These are phyloP conservation scores for Coemansia sp. DNA, from an alignment of 192 early-diverging fungal species.

Conservation along the genomic window DNA sequence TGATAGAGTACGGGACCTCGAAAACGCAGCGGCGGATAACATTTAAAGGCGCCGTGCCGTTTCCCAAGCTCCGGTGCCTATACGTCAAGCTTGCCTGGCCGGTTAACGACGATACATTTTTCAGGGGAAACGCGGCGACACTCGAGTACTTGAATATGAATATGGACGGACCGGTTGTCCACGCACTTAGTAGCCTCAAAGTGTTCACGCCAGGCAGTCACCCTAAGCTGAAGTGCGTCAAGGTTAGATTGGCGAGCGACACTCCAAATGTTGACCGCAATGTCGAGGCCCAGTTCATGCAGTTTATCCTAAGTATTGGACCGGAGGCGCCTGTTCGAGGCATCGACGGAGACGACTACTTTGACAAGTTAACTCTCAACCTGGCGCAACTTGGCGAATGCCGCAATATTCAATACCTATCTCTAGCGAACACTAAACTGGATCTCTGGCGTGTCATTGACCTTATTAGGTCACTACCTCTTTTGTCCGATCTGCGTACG, in stretches of 20 bases:
- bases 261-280: not conserved
- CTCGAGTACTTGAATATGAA: conserved; percentile 1
- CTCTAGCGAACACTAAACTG: not conserved
- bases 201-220: conserved; percentile 1
- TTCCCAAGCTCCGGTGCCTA: conserved; percentile 2
- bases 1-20: not conserved
- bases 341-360: not conserved
- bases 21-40: too few relatives aligned
- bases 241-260: not conserved
- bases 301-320: not conserved
- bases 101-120: conserved; percentile 9
- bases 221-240: not conserved
- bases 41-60: not conserved
- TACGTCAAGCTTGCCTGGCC: not conserved
- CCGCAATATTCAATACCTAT: not conserved
- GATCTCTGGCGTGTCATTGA: not conserved
- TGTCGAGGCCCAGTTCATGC: not conserved
- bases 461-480: not conserved
- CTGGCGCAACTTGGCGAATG: not conserved
- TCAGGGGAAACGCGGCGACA: not conserved
- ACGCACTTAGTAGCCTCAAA: not conserved
- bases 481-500: not conserved
- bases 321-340: not conserved
- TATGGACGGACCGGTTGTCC: not conserved
- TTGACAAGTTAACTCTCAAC: not conserved